Base-by-base conservation (phyloP, 1,284 basidiomycete genomes). In the Ustilago hordei region DNA sequence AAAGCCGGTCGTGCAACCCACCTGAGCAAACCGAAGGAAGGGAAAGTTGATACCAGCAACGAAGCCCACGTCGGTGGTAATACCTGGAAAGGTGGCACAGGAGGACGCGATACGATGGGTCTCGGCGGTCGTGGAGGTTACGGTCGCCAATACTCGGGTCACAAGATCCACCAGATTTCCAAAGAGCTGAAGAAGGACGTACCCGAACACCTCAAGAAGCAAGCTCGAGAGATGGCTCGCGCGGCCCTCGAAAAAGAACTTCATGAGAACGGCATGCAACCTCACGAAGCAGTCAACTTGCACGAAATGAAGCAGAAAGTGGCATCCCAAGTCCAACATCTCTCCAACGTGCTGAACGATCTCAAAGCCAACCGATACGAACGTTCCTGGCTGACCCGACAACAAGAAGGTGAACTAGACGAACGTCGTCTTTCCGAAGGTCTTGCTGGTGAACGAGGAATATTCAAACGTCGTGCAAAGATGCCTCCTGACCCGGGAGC, bases 331-430 rank as follows among this genome's bases (percentile, higher is more conserved):
- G 80, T 83, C 17, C 67, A 79, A 60, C 79, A 85, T 63, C 75
- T 86, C 1, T 73, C 76, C 23, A 81, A 78, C 64, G 75, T 84
- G 34, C 71, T 86, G 23, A 81, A 85, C 56, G 80, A 82, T 31
- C 80, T 87, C 50, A 84, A 86, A 53, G 86, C 87, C 7, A 85
- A 85, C 53, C 83, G 84, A 48, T 79, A 86, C 55, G 87, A 87
- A 65, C 79, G 87, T 1, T 66, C 78, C 7, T 87, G 87, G 87
- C 64, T 87, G 41, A 83, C 81, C 45, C 75, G 87, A 0, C 86
- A 87, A 60, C 81, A 82, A 55, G 87, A 87, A 15, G 87, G 87
- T 1, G 86, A 87, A 70, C 62, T 87, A 13, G 87, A 87, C 69
- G 86, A 87, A 60, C 73, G 74, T 2, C 64, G 86, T 0, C 64